Evolutionary conservation across 306 rosid genomes (phyloP), one percentile per base, ranked within the genome.

Genomic region (Bauhinia variegata): DNA sequence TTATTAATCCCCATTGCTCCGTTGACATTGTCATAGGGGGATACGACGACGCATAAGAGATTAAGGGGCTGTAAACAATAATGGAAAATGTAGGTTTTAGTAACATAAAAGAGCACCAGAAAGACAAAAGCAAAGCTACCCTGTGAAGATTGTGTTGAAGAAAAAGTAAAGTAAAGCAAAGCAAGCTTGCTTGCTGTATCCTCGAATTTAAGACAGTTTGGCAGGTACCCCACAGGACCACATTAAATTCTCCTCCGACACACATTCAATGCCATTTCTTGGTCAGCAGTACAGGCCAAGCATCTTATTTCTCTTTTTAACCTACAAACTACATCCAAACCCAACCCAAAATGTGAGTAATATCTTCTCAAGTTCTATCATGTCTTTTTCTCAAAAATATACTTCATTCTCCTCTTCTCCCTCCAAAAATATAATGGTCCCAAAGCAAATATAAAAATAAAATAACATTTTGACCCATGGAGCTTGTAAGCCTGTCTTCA

Each of bases 231-330:
- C 60, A 52, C 55, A 33, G 65, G 49, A 49, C 37, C 30, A 31
- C 54, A 80, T 79, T 83, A 31, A 83, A 65, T 76, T 70, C 68
- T 52, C 15, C 34, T 50, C 80, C 70, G 65, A 70, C 83, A 72
- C 68, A 13, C 62, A 80, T 80, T 83, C 64, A 83, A 80, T 77
- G 79, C 65, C 63, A 31, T 55, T 65, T 65, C 66, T 71, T 68
- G 19, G 69, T 65, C 55, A 42, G 68, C 49, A 60, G 67, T 12
- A 64, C 79, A 66, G 73, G 60, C 44, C 28, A 72, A 61, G 44
- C 50, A 52, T 48, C 50, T 52, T 55, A 0, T 73, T 59, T 56
- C 82, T 72, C 32, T 41, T 49, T 64, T 58, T 68, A 44, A 63
- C 74, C 70, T 32, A 59, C 63, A 9, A 54, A 43, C 75, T 65